These are phyloP conservation scores for Pseudocercospora crystallina DNA, from an alignment of 2,329 filamentous ascomycete species.

Conservation along the genomic window DNA sequence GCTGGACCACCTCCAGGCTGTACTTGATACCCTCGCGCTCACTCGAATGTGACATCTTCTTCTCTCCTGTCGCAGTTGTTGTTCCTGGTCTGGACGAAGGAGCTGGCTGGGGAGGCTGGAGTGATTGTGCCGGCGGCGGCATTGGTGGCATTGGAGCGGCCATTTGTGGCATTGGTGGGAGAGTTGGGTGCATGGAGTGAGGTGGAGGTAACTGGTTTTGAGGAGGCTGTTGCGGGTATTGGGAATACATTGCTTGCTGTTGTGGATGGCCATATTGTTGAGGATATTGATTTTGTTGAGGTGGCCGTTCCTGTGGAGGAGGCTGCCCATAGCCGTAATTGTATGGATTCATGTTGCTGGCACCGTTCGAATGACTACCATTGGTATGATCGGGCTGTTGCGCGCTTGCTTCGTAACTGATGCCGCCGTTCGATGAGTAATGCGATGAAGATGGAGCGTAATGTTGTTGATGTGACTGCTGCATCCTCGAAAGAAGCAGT, in stretches of 20 bases:
- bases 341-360: conserved; percentile 25
- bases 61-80: conserved; percentile 12
- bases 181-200: not conserved
- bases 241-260: conserved; percentile 14
- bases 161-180: conserved; percentile 19
- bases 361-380: conserved; percentile 21
- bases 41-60: conserved; percentile 18
- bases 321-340: conserved; percentile 21
- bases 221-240: conserved; percentile 18
- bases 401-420: conserved; percentile 15
- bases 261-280: conserved; percentile 16
- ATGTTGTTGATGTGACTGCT: conserved; percentile 15
- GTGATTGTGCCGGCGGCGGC: conserved; percentile 20
- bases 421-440: conserved; percentile 19
- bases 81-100: conserved; percentile 8
- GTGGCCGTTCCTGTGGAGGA: conserved; percentile 6
- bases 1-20: conserved; percentile 68
- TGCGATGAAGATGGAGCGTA: conserved; percentile 14
- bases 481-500: conserved; percentile 2
- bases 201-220: conserved; percentile 24
- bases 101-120: conserved; percentile 15
- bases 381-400: conserved; percentile 22
- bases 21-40: conserved; percentile 26
- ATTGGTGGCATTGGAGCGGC: conserved; percentile 16
- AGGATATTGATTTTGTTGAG: conserved; percentile 3